Evolutionary conservation across 169 alveolate genomes (phyloP).

Genomic region (Eimeria necatrix): DNA sequence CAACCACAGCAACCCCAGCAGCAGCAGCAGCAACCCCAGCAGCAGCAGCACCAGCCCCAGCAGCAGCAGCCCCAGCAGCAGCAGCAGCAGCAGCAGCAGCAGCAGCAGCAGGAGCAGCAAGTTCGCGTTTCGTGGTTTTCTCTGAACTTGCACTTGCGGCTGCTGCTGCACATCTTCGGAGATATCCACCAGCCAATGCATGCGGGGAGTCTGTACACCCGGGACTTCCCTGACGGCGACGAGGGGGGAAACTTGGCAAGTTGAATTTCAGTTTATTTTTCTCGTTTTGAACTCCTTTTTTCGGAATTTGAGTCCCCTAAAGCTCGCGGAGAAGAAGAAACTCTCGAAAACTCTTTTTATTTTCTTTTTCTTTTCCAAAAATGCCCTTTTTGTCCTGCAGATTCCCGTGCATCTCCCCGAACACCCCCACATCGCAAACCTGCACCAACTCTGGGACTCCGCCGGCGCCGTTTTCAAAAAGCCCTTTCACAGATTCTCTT

Average conservation of each 20-base stretch:
- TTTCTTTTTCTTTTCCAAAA: too few relatives aligned
- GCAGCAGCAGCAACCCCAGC: not conserved
- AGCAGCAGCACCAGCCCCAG: not conserved
- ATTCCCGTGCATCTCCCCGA: not conserved
- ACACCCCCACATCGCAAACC: not conserved
- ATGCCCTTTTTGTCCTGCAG: not conserved
- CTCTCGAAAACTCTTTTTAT: not conserved
- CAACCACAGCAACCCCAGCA: not conserved
- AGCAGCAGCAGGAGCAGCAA: too few relatives aligned
- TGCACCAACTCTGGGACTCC: conserved; percentile 10
- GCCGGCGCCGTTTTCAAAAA: not conserved
- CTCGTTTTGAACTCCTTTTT: too few relatives aligned
- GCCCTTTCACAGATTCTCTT: not conserved
- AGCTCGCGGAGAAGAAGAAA: not conserved
- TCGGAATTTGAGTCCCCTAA: not conserved
- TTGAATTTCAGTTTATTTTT: not conserved
- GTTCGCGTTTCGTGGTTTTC: conserved; percentile 44
- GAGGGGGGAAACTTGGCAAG: conserved; percentile 87
- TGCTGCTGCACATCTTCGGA: conserved; percentile 91
- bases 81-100: not conserved
- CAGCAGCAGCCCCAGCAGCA: not conserved
- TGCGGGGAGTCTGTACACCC: conserved; percentile 80
- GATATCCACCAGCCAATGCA: conserved; percentile 93
- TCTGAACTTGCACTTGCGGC: conserved; percentile 84
- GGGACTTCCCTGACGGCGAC: conserved; percentile 88